phyloP scores from a whole-genome alignment of 192 early-diverging fungal genomes.

The Umbelopsis vinacea region DNA sequence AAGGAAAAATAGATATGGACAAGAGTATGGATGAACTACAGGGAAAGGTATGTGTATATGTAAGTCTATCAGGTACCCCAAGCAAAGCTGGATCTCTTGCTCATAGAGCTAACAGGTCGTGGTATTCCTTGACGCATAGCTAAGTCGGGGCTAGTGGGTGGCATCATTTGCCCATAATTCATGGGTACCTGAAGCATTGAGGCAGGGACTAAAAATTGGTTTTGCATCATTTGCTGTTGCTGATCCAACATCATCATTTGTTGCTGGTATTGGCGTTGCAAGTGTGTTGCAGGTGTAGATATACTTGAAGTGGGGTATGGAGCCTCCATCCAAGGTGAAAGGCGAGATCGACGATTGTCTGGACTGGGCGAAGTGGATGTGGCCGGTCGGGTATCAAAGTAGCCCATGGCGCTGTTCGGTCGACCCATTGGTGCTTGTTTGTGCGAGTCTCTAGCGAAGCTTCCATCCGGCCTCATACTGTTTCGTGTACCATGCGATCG shows the following conservation, averaged over 20 bases:
- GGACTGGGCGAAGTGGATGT: background rate
- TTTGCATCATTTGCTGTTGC: constrained; percentile 15
- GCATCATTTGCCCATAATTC: constrained; percentile 18
- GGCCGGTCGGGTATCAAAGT: constrained; percentile 10
- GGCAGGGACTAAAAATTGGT: background rate
- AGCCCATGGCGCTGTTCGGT: constrained; percentile 15
- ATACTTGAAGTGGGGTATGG: constrained; percentile 16
- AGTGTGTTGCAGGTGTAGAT: constrained; percentile 8
- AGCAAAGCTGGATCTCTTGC: constrained; percentile 6
- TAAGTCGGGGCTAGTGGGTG: background rate
- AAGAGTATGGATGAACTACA: background rate
- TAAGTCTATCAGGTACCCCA: constrained; percentile 7
- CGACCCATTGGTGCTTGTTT: background rate
- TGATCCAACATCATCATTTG: constrained; percentile 18
- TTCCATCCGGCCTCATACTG: background rate
- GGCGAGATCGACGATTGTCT: constrained; percentile 6
- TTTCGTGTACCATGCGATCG: background rate
- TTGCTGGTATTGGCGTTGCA: constrained; percentile 15
- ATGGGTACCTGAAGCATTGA: constrained; percentile 10
- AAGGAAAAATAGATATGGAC: constrained; percentile 1
- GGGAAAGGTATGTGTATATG: background rate
- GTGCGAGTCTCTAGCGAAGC: background rate
- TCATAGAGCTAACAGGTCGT: background rate
- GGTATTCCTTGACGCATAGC: background rate
- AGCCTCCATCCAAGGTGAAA: constrained; percentile 5